phyloP scores from a whole-genome alignment of 2,329 filamentous ascomycete species.

The Endocalyx cinctus region DNA sequence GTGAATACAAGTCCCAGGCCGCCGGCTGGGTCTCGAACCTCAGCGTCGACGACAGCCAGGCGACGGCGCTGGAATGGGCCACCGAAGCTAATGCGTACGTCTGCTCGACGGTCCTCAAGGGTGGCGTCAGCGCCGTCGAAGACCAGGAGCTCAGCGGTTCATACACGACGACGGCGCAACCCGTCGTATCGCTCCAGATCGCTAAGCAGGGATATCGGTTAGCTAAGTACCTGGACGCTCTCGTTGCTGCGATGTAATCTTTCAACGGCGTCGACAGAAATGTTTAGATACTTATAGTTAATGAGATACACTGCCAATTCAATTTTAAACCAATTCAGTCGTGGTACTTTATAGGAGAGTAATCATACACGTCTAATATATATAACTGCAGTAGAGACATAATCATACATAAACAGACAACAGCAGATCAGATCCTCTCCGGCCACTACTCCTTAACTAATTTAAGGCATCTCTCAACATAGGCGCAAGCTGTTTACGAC shows the following conservation, averaged over 20 bases:
- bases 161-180: constrained; percentile 35
- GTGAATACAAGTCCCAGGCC: constrained; percentile 30
- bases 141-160: constrained; percentile 33
- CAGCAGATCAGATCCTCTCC: too few species aligned
- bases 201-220: constrained; percentile 39
- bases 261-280: too few species aligned
- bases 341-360: too few species aligned
- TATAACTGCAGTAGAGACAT: too few species aligned
- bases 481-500: constrained; percentile 66
- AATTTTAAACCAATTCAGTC: too few species aligned
- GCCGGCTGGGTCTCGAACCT: constrained; percentile 32
- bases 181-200: constrained; percentile 38
- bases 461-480: constrained; percentile 55
- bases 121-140: constrained; percentile 33
- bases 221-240: constrained; percentile 30
- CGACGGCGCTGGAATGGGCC: constrained; percentile 34
- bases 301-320: too few species aligned
- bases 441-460: too few species aligned
- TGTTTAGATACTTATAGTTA: too few species aligned
- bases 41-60: constrained; percentile 22
- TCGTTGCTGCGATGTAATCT: constrained; percentile 20
- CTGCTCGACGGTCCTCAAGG: constrained; percentile 37
- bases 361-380: too few species aligned
- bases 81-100: constrained; percentile 37
- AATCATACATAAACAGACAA: too few species aligned